Evolutionary conservation across 225 moss, liverwort and hornwort genomes (phyloP).

Genomic region (Ulota crispa): DNA sequence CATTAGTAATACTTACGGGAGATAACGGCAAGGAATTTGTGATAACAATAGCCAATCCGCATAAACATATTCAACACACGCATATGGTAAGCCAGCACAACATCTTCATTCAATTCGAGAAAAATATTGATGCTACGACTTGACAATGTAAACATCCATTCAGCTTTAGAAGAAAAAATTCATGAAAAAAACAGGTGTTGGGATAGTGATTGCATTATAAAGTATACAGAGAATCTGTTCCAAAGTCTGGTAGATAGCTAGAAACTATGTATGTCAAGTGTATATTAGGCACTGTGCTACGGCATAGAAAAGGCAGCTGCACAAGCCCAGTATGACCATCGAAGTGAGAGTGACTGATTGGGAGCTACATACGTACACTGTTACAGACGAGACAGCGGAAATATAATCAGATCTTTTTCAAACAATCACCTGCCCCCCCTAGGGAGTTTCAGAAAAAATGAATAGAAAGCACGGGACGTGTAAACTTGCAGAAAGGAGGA

Average conservation of each 20-base stretch:
- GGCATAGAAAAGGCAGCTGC: conserved; percentile 13
- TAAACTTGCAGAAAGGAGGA: conserved; percentile 32
- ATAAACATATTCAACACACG: neutral
- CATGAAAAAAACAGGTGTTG: neutral
- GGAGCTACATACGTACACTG: conserved; percentile 41
- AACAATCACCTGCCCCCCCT: conserved; percentile 42
- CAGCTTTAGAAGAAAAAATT: neutral
- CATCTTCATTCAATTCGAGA: neutral
- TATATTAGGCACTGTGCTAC: conserved; percentile 17
- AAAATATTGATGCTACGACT: neutral
- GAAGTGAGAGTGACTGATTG: conserved; percentile 11
- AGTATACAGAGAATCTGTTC: conserved; percentile 27
- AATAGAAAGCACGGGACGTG: conserved; percentile 14
- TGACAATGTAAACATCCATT: neutral
- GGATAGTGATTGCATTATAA: conserved; percentile 14
- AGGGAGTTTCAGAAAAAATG: conserved; percentile 12
- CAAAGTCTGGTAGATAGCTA: neutral
- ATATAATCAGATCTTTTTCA: conserved; percentile 31
- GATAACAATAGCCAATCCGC: neutral
- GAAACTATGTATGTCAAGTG: conserved; percentile 16
- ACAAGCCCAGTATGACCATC: conserved; percentile 17
- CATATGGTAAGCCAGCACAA: neutral
- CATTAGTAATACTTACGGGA: neutral
- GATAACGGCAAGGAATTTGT: neutral
- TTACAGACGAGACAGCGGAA: conserved; percentile 23